These are phyloP conservation scores for Dendrobium huoshanense DNA, from an alignment of 106 monocot species.

Conservation along the genomic window DNA sequence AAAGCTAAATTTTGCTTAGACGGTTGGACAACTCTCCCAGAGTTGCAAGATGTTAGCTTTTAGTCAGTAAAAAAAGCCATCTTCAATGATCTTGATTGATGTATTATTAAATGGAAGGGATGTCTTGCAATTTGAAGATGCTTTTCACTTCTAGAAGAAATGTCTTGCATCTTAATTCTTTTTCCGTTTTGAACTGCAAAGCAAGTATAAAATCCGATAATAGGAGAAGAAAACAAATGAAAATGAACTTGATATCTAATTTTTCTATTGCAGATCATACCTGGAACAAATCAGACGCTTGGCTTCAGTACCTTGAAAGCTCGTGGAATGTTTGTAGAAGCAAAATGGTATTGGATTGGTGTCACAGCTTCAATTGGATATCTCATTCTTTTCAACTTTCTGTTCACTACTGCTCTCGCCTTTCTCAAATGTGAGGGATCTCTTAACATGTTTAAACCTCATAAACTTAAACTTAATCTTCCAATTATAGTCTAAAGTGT, in stretches of 20 bases:
- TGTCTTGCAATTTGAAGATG: background rate
- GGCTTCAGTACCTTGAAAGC: constrained; percentile 30
- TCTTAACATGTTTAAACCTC: background rate
- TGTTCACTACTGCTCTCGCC: constrained; percentile 26
- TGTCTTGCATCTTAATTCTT: background rate
- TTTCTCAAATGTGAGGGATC: constrained; percentile 39
- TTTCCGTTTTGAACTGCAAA: background rate
- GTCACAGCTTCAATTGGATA: constrained; percentile 34
- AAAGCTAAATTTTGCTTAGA: background rate
- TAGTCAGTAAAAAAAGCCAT: background rate
- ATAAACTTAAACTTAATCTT: background rate
- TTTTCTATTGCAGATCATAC: constrained; percentile 10
- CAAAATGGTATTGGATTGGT: constrained; percentile 65
- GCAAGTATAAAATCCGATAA: background rate
- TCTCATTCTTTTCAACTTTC: constrained; percentile 27
- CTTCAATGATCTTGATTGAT: background rate
- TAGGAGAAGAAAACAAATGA: background rate
- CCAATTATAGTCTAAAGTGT: background rate
- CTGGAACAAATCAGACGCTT: constrained; percentile 13
- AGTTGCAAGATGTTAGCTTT: background rate
- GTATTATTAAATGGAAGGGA: background rate
- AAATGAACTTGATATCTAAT: background rate
- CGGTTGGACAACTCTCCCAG: background rate
- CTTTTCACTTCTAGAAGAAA: background rate
- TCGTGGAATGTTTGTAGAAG: constrained; percentile 33